Evolutionary conservation across 2,329 filamentous ascomycete species (phyloP).

Genomic region (Apiospora marii): DNA sequence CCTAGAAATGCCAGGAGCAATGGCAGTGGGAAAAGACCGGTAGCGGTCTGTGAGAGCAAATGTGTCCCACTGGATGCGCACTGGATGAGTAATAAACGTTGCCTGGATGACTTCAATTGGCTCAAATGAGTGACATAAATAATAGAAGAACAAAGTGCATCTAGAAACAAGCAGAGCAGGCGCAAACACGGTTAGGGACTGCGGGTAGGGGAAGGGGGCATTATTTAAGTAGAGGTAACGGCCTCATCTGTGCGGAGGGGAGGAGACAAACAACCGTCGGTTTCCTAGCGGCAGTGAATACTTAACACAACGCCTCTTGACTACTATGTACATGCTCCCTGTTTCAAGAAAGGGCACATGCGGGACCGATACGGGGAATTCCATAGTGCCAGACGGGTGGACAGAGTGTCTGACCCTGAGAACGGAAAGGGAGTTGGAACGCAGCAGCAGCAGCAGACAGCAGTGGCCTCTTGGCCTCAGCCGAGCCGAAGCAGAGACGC

Average conservation of each 20-base stretch:
- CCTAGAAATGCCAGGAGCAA: not conserved
- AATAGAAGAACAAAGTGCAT: not conserved
- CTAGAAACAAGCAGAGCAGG: not conserved
- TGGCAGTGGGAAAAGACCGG: not conserved
- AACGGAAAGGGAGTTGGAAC: not conserved
- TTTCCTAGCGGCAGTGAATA: not conserved
- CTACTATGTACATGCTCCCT: not conserved
- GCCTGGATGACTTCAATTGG: not conserved
- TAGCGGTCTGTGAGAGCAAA: not conserved
- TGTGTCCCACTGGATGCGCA: not conserved
- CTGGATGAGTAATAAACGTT: not conserved
- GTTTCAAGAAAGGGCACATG: constrained; percentile 12
- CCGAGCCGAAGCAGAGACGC: not conserved
- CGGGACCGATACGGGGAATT: not conserved
- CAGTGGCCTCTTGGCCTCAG: not conserved
- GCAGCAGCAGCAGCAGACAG: not conserved
- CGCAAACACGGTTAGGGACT: not conserved
- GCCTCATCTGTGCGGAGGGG: not conserved
- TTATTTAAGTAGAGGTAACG: not conserved
- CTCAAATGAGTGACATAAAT: not conserved
- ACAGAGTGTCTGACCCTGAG: not conserved
- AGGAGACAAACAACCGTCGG: not conserved
- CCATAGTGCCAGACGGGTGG: not conserved
- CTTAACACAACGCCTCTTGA: not conserved
- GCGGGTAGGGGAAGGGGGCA: constrained; percentile 2